Base-by-base conservation (phyloP, 208 protist species). In the Acanthamoeba quina region DNA sequence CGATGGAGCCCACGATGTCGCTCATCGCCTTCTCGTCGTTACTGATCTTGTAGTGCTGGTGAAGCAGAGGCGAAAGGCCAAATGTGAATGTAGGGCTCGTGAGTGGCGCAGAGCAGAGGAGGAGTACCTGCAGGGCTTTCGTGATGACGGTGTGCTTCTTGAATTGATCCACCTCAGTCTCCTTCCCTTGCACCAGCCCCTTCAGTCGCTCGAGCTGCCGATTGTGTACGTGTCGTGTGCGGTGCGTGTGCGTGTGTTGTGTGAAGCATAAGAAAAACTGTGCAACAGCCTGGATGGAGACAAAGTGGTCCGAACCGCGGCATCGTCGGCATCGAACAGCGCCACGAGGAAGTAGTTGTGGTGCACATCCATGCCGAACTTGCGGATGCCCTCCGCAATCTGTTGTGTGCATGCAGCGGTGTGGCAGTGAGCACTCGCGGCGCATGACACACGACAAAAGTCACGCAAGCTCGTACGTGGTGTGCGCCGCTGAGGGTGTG, bases 321-420 rank as follows among this genome's bases (percentile, higher is more conserved):
- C 89, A 19, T 93, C 66, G 44, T 74, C 62, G 15, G 89, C 89
- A 54, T 93, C 66, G 44, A 93, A 93, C 11, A 93, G 26, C n/a
- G 29, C 89, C 13, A 80, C 89, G 0, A 93, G 26, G 49, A 93
- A 80, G 64, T 93, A 47, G 58, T 52, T 37, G 34, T 93, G 31
- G 5, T 26, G 7, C 26, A 31, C 9, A 41, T 74, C 26, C 58
- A 93, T 74, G 1, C 89, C 89, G 31, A 93, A 93, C 89, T 80
- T 93, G 26, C 89, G 62, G 6, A 93, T 31, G n/a, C 31, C n/a
- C 49, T 93, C 89, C 6, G 89, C n/a, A 15, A 93, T 80, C 89
- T 93, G n/a, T 76, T 13, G n/a, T 74, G 56, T n/a, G n/a, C 26
- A 6, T 1, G 11, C 24, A 2, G 56, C 52, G 11, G 2, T n/a